Conservation (phyloP, 2,329 filamentous ascomycete species). For the Fonsecaea pugnacius region DNA sequence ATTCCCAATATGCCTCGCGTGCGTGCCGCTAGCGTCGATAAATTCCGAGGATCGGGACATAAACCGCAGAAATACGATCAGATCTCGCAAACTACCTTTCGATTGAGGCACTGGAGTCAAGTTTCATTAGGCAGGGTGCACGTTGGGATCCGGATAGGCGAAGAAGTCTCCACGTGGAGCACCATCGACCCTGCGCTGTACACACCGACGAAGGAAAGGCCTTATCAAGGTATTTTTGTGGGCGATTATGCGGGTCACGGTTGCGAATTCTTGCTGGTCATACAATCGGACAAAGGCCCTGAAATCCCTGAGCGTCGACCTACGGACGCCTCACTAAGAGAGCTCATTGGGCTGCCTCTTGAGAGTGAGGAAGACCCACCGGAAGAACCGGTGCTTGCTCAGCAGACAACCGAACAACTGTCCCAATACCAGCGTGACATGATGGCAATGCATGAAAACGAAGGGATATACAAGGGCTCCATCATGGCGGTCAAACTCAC, state of each 20-base stretch:
- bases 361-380: conserved; percentile 8
- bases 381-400: conserved; percentile 2
- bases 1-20: conserved; percentile 68
- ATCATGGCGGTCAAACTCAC: conserved; percentile 89
- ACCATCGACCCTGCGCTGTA: conserved; percentile 77
- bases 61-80: conserved; percentile 60
- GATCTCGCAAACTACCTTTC: conserved; percentile 71
- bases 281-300: conserved; percentile 68
- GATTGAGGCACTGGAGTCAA: conserved; percentile 76
- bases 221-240: conserved; percentile 88
- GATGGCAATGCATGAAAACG: conserved; percentile 14
- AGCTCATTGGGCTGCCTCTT: conserved; percentile 11
- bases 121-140: conserved; percentile 53
- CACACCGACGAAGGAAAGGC: conserved; percentile 76
- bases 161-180: conserved; percentile 66
- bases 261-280: conserved; percentile 81
- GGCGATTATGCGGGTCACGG: conserved; percentile 88
- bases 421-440: conserved; percentile 11
- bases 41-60: conserved; percentile 52
- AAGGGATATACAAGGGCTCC: conserved; percentile 55
- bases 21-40: conserved; percentile 53
- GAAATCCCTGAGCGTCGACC: conserved; percentile 47
- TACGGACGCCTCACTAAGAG: conserved; percentile 17
- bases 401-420: background rate
- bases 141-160: conserved; percentile 51